Base-by-base conservation (phyloP, 108 stramenopile species). In the Cylindrotheca fusiformis region DNA sequence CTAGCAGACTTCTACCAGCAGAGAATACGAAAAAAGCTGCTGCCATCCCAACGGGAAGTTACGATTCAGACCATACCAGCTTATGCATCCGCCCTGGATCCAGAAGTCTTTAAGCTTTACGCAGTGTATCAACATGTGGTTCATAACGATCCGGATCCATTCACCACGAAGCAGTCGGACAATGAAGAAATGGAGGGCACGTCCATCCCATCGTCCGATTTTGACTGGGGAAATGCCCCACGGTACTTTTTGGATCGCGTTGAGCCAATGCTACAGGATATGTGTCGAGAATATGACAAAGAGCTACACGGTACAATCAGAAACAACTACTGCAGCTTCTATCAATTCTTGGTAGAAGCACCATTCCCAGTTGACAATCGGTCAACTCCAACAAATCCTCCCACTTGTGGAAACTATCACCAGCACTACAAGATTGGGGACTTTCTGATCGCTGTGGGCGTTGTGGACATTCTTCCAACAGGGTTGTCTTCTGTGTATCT, bases 401-500 rank as follows among this genome's bases (percentile, higher is more conserved):
- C 5, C 47, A 66, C 20, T 36, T 81, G 49, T 62, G 96, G 96
- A 26, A 80, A 84, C 1, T 95, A 89, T 55, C 96, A 97, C 78
- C 92, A 94, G 63, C 87, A 92, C 55, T 98, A 98, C 68, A 81
- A 87, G 20, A 64, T 94, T 23, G 78, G 83, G 31, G 91, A 86
- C 47, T 31, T 58, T 18, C 80, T 98, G 41, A 71, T 97, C 33
- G 94, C 96, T 4, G 96, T 98, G 6, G 95, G 95, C 6, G 95
- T 96, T 24, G 84, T 93, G 49, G 98, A 98, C 66, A 55, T 98
- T 8, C 76, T 98, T 45, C 96, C 96, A 0, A 64, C 74, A 33
- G 96, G 98, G 22, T 67, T 97, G 25, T 92, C 84, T 14, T 95
- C 94, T 20, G 98, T 98, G 21, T 98, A 98, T 72, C 82, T 89